Evolutionary conservation across 2,329 filamentous ascomycete species (phyloP).

Genomic region (Onygenales sp.): DNA sequence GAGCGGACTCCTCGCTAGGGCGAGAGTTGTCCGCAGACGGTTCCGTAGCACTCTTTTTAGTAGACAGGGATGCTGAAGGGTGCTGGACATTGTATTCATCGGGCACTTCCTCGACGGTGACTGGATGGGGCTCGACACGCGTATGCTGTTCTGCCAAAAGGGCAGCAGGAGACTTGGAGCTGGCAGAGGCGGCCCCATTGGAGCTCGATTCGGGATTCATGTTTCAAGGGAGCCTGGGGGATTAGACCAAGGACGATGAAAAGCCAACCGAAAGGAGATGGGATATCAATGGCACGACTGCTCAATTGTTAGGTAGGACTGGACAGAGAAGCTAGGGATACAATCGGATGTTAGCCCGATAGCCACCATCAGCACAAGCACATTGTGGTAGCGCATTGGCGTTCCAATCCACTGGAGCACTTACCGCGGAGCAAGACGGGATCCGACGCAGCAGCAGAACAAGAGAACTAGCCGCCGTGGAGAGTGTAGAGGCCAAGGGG

Average conservation of each 20-base stretch:
- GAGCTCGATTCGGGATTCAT: not conserved
- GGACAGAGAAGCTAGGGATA: too few species aligned
- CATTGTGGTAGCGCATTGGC: too few species aligned
- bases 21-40: slow-evolving; percentile 11
- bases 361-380: too few species aligned
- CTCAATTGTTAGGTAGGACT: too few species aligned
- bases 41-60: slow-evolving; percentile 23
- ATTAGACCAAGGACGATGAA: not conserved
- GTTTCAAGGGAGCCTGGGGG: not conserved
- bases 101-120: slow-evolving; percentile 68
- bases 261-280: not conserved
- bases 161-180: slow-evolving; percentile 39
- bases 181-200: slow-evolving; percentile 1
- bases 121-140: slow-evolving; percentile 45
- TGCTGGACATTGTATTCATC: slow-evolving; percentile 66
- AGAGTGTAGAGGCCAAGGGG: too few species aligned
- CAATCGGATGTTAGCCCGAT: too few species aligned
- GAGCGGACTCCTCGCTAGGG: slow-evolving; percentile 9
- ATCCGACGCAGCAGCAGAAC: too few species aligned
- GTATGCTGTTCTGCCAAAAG: slow-evolving; percentile 45
- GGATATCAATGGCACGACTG: too few species aligned
- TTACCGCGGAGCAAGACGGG: too few species aligned
- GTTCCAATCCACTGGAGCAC: too few species aligned
- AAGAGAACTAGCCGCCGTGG: too few species aligned
- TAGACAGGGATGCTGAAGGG: slow-evolving; percentile 41